A percentile compares a stretch with the other conserved stretches of the same genome.
Evolutionary conservation across 352 stramenopile species (phyloP).

Genomic region (Globisporangium yorkense): DNA sequence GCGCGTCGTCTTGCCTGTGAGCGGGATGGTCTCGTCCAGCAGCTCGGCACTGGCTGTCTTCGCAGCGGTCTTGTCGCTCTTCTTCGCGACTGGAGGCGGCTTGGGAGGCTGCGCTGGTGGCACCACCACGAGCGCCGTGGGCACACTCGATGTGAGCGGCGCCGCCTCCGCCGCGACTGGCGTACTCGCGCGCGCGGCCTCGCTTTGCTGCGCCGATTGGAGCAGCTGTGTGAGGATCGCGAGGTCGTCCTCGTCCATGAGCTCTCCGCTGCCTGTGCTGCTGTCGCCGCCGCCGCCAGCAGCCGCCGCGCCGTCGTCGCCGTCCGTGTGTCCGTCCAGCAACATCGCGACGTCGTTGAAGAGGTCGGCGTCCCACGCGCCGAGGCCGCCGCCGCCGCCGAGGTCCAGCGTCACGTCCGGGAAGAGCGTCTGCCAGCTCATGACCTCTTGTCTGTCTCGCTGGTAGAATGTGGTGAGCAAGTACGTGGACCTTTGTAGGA

Average conservation of each 20-base stretch:
- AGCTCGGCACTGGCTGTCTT: not conserved
- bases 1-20: conserved; percentile 13
- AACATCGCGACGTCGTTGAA: conserved; percentile 8
- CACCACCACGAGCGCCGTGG: not conserved
- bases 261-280: not conserved
- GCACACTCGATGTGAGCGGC: not conserved
- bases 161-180: not conserved
- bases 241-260: conserved; percentile 9
- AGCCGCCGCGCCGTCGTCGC: conserved; percentile 1
- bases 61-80: not conserved
- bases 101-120: not conserved
- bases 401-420: not conserved
- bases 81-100: not conserved
- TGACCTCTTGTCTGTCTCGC: too few species aligned
- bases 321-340: not conserved
- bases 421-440: too few species aligned
- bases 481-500: too few species aligned
- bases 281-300: not conserved
- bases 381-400: not conserved
- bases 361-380: conserved; percentile 10
- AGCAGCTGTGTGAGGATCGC: conserved; percentile 13
- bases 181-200: not conserved
- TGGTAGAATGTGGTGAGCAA: too few species aligned
- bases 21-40: conserved; percentile 1
- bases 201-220: not conserved